Conservation (phyloP, 2,329 filamentous ascomycete genomes). For the Alternaria hordeiaustralica region DNA sequence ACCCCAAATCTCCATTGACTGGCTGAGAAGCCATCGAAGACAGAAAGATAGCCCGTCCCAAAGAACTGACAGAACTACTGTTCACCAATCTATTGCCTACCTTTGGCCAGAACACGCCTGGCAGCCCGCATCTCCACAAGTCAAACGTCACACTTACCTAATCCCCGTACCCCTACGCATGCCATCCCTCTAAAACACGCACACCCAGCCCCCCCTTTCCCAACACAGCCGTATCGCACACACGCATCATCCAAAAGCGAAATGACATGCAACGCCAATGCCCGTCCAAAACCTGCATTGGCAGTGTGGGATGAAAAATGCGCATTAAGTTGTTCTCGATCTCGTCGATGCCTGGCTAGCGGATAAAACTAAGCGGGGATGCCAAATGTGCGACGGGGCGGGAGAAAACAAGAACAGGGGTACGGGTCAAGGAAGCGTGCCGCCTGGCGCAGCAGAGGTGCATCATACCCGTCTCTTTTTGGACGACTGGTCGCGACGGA, state of each 20-base stretch:
- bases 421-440: not conserved
- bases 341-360: not conserved
- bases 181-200: not conserved
- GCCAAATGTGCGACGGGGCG: not conserved
- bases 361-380: not conserved
- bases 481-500: not conserved
- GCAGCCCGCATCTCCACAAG: not conserved
- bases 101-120: not conserved
- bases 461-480: not conserved
- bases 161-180: not conserved
- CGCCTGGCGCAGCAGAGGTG: not conserved
- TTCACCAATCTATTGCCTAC: slow-evolving; percentile 1
- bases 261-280: not conserved
- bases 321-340: slow-evolving; percentile 2
- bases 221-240: not conserved
- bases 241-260: not conserved
- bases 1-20: not conserved
- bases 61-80: slow-evolving; percentile 1
- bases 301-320: not conserved
- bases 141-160: slow-evolving; percentile 13
- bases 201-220: not conserved
- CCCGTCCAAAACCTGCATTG: not conserved
- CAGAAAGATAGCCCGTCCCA: not conserved
- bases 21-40: not conserved
- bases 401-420: not conserved